phyloP scores from a whole-genome alignment of 345 rosid species.

The Carallia brachiata region DNA sequence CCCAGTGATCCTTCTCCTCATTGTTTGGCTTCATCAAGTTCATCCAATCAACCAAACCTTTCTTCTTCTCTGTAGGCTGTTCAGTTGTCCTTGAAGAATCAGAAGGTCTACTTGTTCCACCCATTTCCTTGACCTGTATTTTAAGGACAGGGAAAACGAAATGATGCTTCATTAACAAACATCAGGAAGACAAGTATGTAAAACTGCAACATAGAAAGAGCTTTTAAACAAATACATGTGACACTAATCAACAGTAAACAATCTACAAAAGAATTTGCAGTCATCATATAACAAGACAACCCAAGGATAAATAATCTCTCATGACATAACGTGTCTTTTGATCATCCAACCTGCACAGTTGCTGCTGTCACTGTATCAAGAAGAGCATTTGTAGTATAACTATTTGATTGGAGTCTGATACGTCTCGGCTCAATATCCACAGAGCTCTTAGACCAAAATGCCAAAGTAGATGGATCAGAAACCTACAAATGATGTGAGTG shows the following conservation, averaged over 20 bases:
- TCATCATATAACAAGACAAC: background rate
- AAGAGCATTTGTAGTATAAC: slow-evolving; percentile 84
- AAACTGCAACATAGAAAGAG: too few relatives aligned
- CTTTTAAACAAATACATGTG: background rate
- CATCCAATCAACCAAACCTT: slow-evolving; percentile 85
- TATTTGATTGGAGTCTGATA: slow-evolving; percentile 88
- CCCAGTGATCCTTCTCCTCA: slow-evolving; percentile 99
- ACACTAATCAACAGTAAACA: background rate
- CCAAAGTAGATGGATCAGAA: slow-evolving; percentile 75
- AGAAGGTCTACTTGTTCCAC: slow-evolving; percentile 65
- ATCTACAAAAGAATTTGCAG: background rate
- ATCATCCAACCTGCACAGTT: slow-evolving; percentile 73
- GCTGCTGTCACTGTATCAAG: slow-evolving; percentile 96
- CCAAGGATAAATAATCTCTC: background rate
- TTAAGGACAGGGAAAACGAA: background rate
- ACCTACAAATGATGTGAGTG: slow-evolving; percentile 37
- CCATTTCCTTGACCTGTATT: slow-evolving; percentile 91
- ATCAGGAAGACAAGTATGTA: too few relatives aligned
- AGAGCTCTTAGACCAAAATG: slow-evolving; percentile 95
- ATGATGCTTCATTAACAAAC: background rate
- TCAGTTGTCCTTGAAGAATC: slow-evolving; percentile 53
- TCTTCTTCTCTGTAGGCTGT: slow-evolving; percentile 69
- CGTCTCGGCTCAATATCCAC: slow-evolving; percentile 93
- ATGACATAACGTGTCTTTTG: background rate
- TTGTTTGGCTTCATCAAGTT: slow-evolving; percentile 80